Conservation (phyloP, 306 rosid species). For the Clitoria ternatea region DNA sequence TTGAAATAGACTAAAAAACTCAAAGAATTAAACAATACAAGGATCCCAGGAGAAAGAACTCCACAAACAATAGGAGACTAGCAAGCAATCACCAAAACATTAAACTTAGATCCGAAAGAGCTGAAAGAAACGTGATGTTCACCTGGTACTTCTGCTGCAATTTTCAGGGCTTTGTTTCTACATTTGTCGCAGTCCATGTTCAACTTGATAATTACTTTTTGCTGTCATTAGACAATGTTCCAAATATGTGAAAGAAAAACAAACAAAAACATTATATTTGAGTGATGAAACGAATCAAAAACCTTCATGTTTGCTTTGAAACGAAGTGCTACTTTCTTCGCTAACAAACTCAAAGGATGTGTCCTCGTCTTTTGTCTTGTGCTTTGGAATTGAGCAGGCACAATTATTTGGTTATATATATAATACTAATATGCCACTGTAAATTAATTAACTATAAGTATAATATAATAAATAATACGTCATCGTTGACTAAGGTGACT, state of each 20-base stretch:
- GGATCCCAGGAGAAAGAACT: too few relatives aligned
- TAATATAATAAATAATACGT: too few relatives aligned
- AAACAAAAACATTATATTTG: not conserved
- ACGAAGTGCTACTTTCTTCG: not conserved
- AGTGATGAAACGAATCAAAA: not conserved
- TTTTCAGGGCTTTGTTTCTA: constrained; percentile 34
- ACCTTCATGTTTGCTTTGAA: constrained; percentile 30
- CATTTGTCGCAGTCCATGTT: constrained; percentile 30
- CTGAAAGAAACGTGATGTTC: not conserved
- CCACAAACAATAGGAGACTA: too few relatives aligned
- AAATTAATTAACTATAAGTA: too few relatives aligned
- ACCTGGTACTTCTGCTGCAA: constrained; percentile 32
- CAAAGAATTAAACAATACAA: too few relatives aligned
- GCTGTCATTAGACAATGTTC: constrained; percentile 23
- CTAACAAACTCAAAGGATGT: not conserved
- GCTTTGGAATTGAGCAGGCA: not conserved
- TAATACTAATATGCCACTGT: too few relatives aligned
- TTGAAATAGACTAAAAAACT: too few relatives aligned
- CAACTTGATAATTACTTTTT: constrained; percentile 26
- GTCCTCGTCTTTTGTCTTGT: not conserved
- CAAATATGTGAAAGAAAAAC: not conserved
- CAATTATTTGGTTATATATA: not conserved
- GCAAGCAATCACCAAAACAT: too few relatives aligned
- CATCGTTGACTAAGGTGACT: constrained; percentile 7
- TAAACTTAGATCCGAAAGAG: too few relatives aligned